Percentiles rank a stretch among this genome's conserved stretches.
phyloP scores from a whole-genome alignment of 2,329 filamentous ascomycete genomes.

The Magnaporthiopsis incrustans region DNA sequence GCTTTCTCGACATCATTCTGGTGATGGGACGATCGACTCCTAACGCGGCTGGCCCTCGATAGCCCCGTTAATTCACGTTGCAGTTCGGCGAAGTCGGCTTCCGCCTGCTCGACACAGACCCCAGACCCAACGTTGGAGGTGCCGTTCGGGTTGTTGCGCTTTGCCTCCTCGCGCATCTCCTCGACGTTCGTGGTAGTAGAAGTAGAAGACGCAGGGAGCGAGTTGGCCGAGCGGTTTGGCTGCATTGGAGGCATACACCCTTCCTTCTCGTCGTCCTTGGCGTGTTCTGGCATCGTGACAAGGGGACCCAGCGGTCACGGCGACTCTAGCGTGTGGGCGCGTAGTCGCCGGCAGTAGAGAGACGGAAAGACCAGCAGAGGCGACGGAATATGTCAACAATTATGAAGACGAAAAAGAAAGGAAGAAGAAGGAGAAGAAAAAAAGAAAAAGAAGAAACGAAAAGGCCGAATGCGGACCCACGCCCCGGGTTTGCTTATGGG shows the following conservation, averaged over 20 bases:
- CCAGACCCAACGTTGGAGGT: constrained; percentile 34
- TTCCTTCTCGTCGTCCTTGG: constrained; percentile 15
- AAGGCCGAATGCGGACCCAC: neutral
- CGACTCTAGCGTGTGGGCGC: neutral
- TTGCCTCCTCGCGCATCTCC: constrained; percentile 31
- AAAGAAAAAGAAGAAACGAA: neutral
- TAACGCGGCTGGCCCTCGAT: constrained; percentile 42
- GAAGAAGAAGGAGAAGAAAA: no score
- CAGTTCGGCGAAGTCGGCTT: constrained; percentile 63
- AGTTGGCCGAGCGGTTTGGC: neutral
- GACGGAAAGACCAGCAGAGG: no score
- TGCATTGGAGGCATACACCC: no score
- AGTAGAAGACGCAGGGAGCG: constrained; percentile 14
- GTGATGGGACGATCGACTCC: constrained; percentile 19
- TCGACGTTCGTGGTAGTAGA: constrained; percentile 23
- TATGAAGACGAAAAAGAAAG: no score
- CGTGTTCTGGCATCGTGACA: constrained; percentile 12
- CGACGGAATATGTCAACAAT: no score
- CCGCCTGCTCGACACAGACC: constrained; percentile 58
- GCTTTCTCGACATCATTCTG: constrained; percentile 50
- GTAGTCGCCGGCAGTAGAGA: neutral
- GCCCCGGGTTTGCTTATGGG: neutral
- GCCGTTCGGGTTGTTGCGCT: constrained; percentile 40
- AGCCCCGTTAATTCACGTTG: constrained; percentile 51
- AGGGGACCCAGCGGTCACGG: no score